Conservation (phyloP, 1,284 basidiomycete genomes). For the Puccinia coronata region DNA sequence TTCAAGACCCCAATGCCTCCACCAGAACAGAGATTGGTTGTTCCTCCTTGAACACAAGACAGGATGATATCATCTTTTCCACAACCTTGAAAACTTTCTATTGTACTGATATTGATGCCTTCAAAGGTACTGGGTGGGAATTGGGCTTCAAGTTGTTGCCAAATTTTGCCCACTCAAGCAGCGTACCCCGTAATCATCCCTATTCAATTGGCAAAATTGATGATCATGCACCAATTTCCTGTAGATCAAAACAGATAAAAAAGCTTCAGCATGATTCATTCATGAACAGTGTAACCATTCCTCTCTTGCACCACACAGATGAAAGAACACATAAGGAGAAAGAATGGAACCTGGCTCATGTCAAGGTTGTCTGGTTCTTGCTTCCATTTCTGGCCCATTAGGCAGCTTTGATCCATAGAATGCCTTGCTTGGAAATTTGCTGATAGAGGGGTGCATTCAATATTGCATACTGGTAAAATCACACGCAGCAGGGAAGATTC, state of each 20-base stretch:
- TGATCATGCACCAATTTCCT: conserved; percentile 72
- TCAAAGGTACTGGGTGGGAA: conserved; percentile 74
- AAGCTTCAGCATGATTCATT: conserved; percentile 75
- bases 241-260: conserved; percentile 77
- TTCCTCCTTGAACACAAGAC: conserved; percentile 75
- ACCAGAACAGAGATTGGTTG: conserved; percentile 62
- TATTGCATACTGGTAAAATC: conserved; percentile 78
- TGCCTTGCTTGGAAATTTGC: conserved; percentile 78
- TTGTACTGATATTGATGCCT: conserved; percentile 90
- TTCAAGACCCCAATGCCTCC: conserved; percentile 56
- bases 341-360: conserved; percentile 72
- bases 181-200: conserved; percentile 91
- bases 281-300: conserved; percentile 67
- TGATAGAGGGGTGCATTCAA: conserved; percentile 98
- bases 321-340: conserved; percentile 86
- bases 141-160: conserved; percentile 68
- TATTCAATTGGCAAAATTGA: conserved; percentile 70
- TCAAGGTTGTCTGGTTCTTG: conserved; percentile 82
- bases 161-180: conserved; percentile 75
- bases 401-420: conserved; percentile 82
- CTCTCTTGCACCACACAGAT: conserved; percentile 64
- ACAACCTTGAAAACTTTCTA: conserved; percentile 97
- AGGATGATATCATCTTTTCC: conserved; percentile 95
- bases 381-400: conserved; percentile 86
- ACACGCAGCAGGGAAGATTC: neutral